Base-by-base conservation (phyloP, 805 yeast genomes). In the Yarrowia sp. region DNA sequence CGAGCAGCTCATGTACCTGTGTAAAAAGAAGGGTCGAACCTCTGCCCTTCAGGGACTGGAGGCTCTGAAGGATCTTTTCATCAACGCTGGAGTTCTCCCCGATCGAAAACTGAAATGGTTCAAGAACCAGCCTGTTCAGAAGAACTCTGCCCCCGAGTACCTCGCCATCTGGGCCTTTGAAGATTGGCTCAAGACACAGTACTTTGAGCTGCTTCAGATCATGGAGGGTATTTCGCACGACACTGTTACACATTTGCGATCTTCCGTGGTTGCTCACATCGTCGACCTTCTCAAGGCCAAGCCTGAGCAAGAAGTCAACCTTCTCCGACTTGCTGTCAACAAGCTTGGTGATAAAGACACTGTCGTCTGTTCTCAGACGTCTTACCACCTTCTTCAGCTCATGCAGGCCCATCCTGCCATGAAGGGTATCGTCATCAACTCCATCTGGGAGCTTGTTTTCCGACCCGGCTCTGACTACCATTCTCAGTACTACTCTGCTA, bases 221-320 rank as follows among this genome's bases (percentile, higher is more conserved):
- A 80, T 95, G 68, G 99, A 95, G 77, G 81, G 52, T 65, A 79
- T 93, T 64, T 82, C 90, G n/a, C 96, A 90, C 72, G 99, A 95
- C 74, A 89, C 97, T 14, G 92, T 95, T 70, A 84, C 87, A 66
- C 93, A 89, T 72, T 96, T 93, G 48, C 85, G 96, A 74, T 82
- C 87, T 80, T 89, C 85, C 67, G 85, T 88, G 30, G 83, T 92
- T 35, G 79, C 84, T 43, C 92, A 90, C 72, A 82, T 92, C 33
- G 89, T 92, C 69, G 96, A 89, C 65, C 79, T 95, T 48, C 78
- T 95, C 66, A 86, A 86, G 68, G 81, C 88, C 6, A 93, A 92
- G 75, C 98, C 99, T 4, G 99, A 95, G 78, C 99, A 95, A 79
- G 99, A 95, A 76, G 96, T 87, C 62, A 95, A 95, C 75, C 79